Percentiles rank a stretch among this genome's conserved stretches.
Conservation (phyloP, 2,329 filamentous ascomycete genomes). For the Sphaerulina vaccinii region DNA sequence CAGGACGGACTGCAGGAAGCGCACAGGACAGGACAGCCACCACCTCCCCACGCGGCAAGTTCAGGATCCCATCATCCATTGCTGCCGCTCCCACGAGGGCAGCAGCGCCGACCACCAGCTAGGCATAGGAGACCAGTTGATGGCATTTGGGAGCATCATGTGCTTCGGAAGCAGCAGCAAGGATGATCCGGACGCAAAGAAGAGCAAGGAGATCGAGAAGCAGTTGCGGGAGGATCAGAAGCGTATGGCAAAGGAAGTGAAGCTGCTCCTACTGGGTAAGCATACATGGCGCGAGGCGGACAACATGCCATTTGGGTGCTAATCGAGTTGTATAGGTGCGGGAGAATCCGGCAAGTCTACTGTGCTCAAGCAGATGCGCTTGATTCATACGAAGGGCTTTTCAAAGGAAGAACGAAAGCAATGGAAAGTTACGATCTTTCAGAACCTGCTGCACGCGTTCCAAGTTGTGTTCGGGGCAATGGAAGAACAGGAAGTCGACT, state of each 20-base stretch:
- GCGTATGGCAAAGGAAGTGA: conserved; percentile 80
- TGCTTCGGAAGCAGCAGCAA: conserved; percentile 51
- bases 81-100: background rate
- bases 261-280: conserved; percentile 85
- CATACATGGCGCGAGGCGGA: background rate
- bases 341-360: conserved; percentile 96
- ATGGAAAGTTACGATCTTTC: conserved; percentile 93
- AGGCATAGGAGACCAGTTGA: conserved; percentile 10
- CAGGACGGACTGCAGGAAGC: background rate
- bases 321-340: conserved; percentile 61
- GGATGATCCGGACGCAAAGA: conserved; percentile 48
- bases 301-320: background rate
- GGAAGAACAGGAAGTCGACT: conserved; percentile 76
- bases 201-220: conserved; percentile 76
- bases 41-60: background rate
- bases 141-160: conserved; percentile 43
- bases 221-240: conserved; percentile 84
- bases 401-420: conserved; percentile 85
- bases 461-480: conserved; percentile 88
- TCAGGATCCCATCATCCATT: background rate
- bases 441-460: conserved; percentile 89
- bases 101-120: background rate
- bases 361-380: conserved; percentile 97
- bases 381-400: conserved; percentile 93
- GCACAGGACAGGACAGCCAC: background rate